These are phyloP conservation scores for Silene noctiflora DNA, from an alignment of 179 eudicot genomes.

Conservation along the genomic window DNA sequence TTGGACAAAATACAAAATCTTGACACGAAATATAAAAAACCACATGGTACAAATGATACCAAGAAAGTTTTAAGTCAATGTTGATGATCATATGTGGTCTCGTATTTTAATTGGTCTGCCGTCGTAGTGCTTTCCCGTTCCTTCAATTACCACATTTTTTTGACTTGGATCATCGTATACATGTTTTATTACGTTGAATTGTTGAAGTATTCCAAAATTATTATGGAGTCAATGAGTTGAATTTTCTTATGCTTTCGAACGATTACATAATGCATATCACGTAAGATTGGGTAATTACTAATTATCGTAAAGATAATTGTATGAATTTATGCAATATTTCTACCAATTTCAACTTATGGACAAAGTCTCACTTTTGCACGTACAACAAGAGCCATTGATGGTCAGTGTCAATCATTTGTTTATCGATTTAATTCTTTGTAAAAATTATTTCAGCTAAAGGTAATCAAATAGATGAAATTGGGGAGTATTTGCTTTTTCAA, in stretches of 20 bases:
- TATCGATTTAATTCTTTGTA: too few species aligned
- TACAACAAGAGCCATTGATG: too few species aligned
- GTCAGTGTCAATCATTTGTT: too few species aligned
- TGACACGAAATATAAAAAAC: neutral
- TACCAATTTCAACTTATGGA: too few species aligned
- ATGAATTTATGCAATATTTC: too few species aligned
- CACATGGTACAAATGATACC: neutral
- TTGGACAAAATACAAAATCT: too few species aligned
- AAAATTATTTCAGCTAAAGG: too few species aligned
- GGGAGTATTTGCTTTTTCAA: too few species aligned
- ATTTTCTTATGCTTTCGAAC: slow-evolving; percentile 4
- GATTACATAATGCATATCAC: neutral
- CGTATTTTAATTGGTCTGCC: slow-evolving; percentile 13
- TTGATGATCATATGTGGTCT: neutral
- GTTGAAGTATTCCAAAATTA: neutral
- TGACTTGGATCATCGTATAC: slow-evolving; percentile 1
- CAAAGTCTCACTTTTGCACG: too few species aligned
- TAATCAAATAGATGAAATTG: too few species aligned
- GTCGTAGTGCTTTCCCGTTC: slow-evolving; percentile 1
- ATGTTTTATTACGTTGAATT: neutral
- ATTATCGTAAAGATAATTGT: too few species aligned
- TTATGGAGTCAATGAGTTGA: neutral
- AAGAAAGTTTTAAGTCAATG: neutral
- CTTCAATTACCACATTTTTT: neutral
- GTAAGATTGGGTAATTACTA: neutral